Evolutionary conservation across 352 stramenopile genomes (phyloP), one percentile per base, ranked within the genome.

Genomic region (Thraustotheca clavata): DNA sequence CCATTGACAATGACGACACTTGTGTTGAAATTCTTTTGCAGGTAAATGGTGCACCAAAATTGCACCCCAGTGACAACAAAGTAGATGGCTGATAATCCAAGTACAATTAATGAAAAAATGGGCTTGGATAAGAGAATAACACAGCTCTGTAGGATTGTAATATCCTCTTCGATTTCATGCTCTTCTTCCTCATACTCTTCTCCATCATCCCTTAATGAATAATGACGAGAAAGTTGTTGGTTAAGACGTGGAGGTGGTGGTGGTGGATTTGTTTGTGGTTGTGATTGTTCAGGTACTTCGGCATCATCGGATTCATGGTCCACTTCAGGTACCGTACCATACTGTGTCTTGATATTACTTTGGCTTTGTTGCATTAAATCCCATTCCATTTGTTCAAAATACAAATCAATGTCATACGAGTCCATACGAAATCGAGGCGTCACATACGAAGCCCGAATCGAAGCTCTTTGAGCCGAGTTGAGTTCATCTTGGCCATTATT

Each of bases 11-110:
- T 71, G 63, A 90, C 88, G 71, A 90, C 89, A 67, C 77, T 88
- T 31, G 71, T 78, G 49, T 92, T 75, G 31, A 92, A 76, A 41
- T 82, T 89, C 74, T 90, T 89, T 72, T 88, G 87, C 77, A 91
- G 89, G 67, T 89, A 93, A 68, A 91, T 90, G 2, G 83, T 93
- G 67, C 77, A 89, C 83, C 83, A 93, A 71, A 89, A 93, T 67
- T 93, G 83, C 50, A 93, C 82, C 38, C 81, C 81, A 35, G 83
- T 91, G 59, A 93, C 83, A 38, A 93, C 83, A 55, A 93, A 93
- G 74, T 91, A 93, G 20, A 93, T 80, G 14, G 81, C 84, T 41
- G 80, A 88, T 47, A 93, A 72, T 0, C 81, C 83, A 18, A 80
- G 77, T 4, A 93, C 77, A 63, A 91, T 89, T 39, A 91, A 65